Percentiles rank a stretch among this genome's conserved stretches.
These are phyloP conservation scores for Tricholoma hemisulphureum DNA, from an alignment of 768 basidiomycete species.

Conservation along the genomic window DNA sequence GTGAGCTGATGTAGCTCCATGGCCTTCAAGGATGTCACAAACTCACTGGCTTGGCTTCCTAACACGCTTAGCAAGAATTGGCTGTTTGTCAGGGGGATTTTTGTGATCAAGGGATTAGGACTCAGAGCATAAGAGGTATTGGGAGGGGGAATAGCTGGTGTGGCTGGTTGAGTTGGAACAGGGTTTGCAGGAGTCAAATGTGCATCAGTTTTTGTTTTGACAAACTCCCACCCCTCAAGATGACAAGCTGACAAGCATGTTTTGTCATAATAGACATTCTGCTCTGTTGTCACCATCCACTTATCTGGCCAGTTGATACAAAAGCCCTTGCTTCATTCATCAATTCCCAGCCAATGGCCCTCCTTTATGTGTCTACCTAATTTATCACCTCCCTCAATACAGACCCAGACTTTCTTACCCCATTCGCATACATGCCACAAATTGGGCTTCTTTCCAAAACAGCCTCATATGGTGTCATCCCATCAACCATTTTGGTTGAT, in stretches of 20 bases:
- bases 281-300: conserved; percentile 26
- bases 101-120: neutral
- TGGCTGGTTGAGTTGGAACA: neutral
- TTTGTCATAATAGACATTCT: conserved; percentile 24
- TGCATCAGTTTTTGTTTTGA: conserved; percentile 17
- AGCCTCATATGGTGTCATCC: conserved; percentile 27
- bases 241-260: conserved; percentile 2
- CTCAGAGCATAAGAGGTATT: neutral
- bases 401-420: too few species aligned
- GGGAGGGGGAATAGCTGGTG: conserved; percentile 4
- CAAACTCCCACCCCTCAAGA: conserved; percentile 16
- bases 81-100: neutral
- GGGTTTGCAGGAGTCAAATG: neutral
- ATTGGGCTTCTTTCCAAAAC: too few species aligned
- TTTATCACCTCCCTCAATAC: neutral
- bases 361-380: conserved; percentile 18
- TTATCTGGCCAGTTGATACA: conserved; percentile 32
- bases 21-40: conserved; percentile 4
- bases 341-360: conserved; percentile 36
- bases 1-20: too few species aligned
- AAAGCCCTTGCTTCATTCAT: conserved; percentile 31
- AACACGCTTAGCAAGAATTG: neutral
- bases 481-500: conserved; percentile 22
- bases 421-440: too few species aligned
- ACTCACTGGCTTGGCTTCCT: neutral